phyloP scores from a whole-genome alignment of 2,329 filamentous ascomycete species.

The Teratosphaeria destructans region DNA sequence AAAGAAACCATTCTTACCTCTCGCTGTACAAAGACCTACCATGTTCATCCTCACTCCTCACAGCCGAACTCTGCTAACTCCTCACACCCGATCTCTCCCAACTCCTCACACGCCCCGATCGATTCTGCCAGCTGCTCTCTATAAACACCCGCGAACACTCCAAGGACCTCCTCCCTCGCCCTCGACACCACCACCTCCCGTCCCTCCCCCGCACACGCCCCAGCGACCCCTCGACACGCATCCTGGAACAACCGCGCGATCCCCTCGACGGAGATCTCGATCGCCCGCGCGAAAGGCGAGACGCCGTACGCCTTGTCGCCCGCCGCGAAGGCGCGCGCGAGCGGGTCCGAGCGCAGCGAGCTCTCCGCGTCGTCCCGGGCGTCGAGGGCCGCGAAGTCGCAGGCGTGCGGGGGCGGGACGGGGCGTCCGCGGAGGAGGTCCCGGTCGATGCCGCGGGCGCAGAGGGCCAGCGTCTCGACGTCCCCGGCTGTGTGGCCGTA shows the following conservation, averaged over 20 bases:
- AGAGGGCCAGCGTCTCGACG: slow-evolving; percentile 1
- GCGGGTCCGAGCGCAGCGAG: neutral
- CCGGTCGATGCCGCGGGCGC: neutral
- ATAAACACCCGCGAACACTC: neutral
- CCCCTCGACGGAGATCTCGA: neutral
- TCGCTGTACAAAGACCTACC: too few species aligned
- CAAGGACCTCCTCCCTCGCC: neutral
- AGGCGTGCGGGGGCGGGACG: neutral
- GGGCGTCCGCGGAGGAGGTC: neutral
- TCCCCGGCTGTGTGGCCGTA: slow-evolving; percentile 1
- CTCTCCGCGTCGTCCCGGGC: neutral
- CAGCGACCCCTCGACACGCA: neutral
- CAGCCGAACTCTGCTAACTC: neutral
- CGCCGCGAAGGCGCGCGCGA: neutral
- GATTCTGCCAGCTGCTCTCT: neutral
- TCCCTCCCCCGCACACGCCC: neutral
- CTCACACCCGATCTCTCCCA: neutral
- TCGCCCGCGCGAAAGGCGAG: neutral
- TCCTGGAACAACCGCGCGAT: neutral
- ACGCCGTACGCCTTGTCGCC: neutral
- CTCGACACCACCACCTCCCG: neutral
- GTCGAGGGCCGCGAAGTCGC: neutral
- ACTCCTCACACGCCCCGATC: neutral
- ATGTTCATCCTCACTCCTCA: neutral
- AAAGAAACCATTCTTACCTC: too few species aligned